phyloP scores from a whole-genome alignment of 371 early-diverging fungal genomes.

The Fennellomyces sp. region DNA sequence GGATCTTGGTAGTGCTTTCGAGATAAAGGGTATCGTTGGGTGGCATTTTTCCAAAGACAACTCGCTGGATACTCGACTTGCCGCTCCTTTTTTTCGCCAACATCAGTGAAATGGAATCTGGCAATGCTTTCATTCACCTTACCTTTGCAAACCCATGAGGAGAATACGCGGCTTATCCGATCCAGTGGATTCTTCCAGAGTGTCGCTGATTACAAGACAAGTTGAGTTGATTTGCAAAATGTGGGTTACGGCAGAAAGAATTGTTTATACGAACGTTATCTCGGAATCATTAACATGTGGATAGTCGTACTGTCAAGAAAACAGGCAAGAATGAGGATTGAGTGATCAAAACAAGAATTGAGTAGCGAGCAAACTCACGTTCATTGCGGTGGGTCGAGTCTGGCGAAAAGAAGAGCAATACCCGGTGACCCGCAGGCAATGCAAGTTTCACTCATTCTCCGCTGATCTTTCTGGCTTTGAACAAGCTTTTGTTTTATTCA shows the following conservation, averaged over 20 bases:
- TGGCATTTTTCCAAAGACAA: constrained; percentile 92
- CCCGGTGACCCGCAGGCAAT: too few species aligned
- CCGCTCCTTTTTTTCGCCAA: too few species aligned
- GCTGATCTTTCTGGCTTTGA: too few species aligned
- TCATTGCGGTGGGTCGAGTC: too few species aligned
- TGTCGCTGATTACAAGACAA: constrained; percentile 23
- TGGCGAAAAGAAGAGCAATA: too few species aligned
- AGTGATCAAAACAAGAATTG: neutral
- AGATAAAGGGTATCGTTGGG: constrained; percentile 93
- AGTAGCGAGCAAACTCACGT: neutral
- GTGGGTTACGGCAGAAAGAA: neutral
- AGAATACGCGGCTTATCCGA: constrained; percentile 63
- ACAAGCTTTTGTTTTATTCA: too few species aligned
- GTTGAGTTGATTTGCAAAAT: neutral
- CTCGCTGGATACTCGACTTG: constrained; percentile 90
- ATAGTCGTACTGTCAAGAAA: constrained; percentile 23
- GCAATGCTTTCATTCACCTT: too few species aligned
- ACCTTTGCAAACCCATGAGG: constrained; percentile 74
- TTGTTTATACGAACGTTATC: constrained; percentile 12
- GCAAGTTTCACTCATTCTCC: too few species aligned
- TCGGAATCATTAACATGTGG: constrained; percentile 25
- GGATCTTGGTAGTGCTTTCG: constrained; percentile 83
- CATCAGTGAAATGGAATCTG: too few species aligned
- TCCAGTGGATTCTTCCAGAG: constrained; percentile 34
- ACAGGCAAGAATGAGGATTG: neutral